Percentiles rank a stretch among this genome's conserved stretches.
Conservation (phyloP, 139 green algal species). For the Coelastrella sp. region DNA sequence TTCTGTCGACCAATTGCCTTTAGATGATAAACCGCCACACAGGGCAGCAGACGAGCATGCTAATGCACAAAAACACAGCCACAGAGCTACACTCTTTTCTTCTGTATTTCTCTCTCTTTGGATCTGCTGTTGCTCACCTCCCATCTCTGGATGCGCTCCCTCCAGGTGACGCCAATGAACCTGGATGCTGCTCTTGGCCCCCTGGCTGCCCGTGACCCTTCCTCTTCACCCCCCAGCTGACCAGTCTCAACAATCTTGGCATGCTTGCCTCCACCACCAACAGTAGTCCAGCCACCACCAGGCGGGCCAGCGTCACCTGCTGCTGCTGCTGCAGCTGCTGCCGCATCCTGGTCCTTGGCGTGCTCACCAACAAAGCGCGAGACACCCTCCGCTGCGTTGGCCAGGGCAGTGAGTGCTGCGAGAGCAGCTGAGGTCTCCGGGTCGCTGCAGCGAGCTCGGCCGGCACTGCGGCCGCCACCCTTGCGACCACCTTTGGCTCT, state of each 20-base stretch:
- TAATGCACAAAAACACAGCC: too few species aligned
- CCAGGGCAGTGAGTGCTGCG: slow-evolving; percentile 20
- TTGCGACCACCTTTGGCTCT: neutral
- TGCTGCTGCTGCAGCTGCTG: neutral
- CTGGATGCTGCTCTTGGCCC: slow-evolving; percentile 18
- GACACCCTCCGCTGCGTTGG: slow-evolving; percentile 35
- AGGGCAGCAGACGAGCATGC: neutral
- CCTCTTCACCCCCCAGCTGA: neutral
- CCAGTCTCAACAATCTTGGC: slow-evolving; percentile 19
- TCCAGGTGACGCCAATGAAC: slow-evolving; percentile 43
- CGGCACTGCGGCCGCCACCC: neutral
- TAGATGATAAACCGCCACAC: neutral
- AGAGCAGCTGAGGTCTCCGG: slow-evolving; percentile 40
- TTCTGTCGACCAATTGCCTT: neutral
- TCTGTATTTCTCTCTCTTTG: neutral
- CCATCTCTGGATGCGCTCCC: slow-evolving; percentile 43
- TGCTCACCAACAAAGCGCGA: slow-evolving; percentile 9
- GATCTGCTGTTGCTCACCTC: slow-evolving; percentile 22
- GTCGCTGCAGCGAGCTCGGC: slow-evolving; percentile 32
- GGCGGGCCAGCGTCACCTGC: neutral
- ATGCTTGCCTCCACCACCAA: neutral
- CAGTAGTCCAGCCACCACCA: neutral
- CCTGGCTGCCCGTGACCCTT: slow-evolving; percentile 15
- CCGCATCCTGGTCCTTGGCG: neutral
- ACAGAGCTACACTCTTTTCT: too few species aligned